These are phyloP conservation scores for Pyracantha coccinea DNA, from an alignment of 331 rosid genomes.

Conservation along the genomic window DNA sequence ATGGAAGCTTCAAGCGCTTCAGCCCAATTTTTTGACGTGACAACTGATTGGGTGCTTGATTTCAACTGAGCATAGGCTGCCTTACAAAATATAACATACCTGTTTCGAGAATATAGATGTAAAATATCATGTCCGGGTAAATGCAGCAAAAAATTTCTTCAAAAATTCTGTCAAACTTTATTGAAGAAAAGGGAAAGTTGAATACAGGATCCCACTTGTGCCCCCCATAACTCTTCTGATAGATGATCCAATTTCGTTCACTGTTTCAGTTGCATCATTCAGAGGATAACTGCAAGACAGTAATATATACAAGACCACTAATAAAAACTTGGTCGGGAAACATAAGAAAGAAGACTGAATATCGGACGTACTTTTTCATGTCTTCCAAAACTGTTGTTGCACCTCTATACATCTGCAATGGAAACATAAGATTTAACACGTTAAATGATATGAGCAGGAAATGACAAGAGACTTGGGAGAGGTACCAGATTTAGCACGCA, in stretches of 20 bases:
- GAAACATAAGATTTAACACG: slow-evolving; percentile 10
- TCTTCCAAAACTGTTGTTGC: slow-evolving; percentile 78
- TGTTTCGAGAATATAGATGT: slow-evolving; percentile 10
- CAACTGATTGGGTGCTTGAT: slow-evolving; percentile 35
- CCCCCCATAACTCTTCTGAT: slow-evolving; percentile 89
- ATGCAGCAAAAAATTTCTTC: neutral
- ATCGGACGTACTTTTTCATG: slow-evolving; percentile 45
- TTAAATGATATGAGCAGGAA: neutral
- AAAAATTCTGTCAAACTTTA: slow-evolving; percentile 4
- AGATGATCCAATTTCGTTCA: slow-evolving; percentile 70
- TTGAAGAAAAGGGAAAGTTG: slow-evolving; percentile 16
- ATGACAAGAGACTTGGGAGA: neutral
- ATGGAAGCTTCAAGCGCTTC: slow-evolving; percentile 75
- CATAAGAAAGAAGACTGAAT: neutral
- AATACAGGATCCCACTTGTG: slow-evolving; percentile 90
- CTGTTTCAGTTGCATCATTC: slow-evolving; percentile 83
- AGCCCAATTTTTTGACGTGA: slow-evolving; percentile 59
- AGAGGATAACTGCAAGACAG: slow-evolving; percentile 70
- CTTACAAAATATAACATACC: slow-evolving; percentile 71
- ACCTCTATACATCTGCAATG: slow-evolving; percentile 75
- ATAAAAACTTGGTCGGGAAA: too few relatives aligned
- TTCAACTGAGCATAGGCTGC: slow-evolving; percentile 72
- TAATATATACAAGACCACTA: slow-evolving; percentile 18
- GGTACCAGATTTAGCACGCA: neutral
- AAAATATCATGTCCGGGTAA: neutral